phyloP scores from a whole-genome alignment of 805 yeast genomes.

The Metschnikowia baotianmanensis region DNA sequence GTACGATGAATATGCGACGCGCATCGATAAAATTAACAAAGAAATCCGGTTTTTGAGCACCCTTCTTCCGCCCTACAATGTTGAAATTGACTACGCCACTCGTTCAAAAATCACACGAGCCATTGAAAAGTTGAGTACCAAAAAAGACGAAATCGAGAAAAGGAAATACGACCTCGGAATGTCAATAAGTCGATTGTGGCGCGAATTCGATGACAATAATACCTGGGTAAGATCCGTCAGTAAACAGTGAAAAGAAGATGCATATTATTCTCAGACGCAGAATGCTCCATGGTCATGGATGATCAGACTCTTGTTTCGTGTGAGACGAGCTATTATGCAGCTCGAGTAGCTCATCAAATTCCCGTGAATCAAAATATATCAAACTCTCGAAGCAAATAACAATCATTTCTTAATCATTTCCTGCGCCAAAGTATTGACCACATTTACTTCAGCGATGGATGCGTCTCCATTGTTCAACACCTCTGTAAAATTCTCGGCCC shows the following conservation, averaged over 20 bases:
- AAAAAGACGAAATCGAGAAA: slow-evolving; percentile 42
- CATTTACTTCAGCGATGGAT: slow-evolving; percentile 24
- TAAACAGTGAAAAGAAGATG: slow-evolving; percentile 11
- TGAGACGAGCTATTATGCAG: too few relatives aligned
- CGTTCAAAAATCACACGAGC: slow-evolving; percentile 39
- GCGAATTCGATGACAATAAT: slow-evolving; percentile 41
- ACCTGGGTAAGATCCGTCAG: slow-evolving; percentile 39
- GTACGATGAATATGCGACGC: slow-evolving; percentile 31
- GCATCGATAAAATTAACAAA: slow-evolving; percentile 38
- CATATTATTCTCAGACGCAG: too few relatives aligned
- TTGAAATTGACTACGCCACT: slow-evolving; percentile 42
- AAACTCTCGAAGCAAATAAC: background rate
- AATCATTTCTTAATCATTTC: slow-evolving; percentile 16
- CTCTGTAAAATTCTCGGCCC: slow-evolving; percentile 21
- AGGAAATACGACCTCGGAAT: slow-evolving; percentile 42
- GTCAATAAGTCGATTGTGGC: slow-evolving; percentile 42
- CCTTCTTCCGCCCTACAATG: slow-evolving; percentile 43
- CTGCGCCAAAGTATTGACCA: slow-evolving; percentile 22
- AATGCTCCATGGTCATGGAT: too few relatives aligned
- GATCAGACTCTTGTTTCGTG: too few relatives aligned
- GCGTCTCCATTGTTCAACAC: slow-evolving; percentile 9
- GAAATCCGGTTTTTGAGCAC: slow-evolving; percentile 38
- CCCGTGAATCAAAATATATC: background rate
- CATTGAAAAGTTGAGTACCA: slow-evolving; percentile 37
- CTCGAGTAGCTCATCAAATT: background rate